A percentile compares a stretch with the other conserved stretches of the same genome.
Conservation (phyloP, 2,329 filamentous ascomycete genomes). For the Fusarium protoensiforme region DNA sequence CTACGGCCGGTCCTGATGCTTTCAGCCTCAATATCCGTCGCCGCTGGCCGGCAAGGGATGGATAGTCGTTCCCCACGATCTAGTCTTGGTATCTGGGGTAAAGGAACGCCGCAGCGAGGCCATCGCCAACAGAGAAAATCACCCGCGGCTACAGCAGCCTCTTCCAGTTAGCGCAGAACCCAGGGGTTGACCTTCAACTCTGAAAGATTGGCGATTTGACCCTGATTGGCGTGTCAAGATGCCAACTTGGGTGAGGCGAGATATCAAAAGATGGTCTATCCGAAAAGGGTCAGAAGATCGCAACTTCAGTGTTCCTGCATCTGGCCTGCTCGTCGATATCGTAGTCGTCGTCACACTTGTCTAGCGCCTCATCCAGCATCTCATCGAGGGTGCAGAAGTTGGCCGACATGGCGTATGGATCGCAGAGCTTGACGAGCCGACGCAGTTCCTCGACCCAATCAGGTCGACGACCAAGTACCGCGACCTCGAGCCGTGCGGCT, state of each 20-base stretch:
- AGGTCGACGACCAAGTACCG: constrained; percentile 17
- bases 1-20: background rate
- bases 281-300: constrained; percentile 22
- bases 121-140: background rate
- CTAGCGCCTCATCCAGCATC: constrained; percentile 27
- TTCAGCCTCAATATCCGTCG: background rate
- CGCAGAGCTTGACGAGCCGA: constrained; percentile 5
- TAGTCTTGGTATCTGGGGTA: background rate
- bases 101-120: background rate
- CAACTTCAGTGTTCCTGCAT: constrained; percentile 21
- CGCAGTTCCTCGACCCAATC: constrained; percentile 28
- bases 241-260: background rate
- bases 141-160: background rate
- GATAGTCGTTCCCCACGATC: background rate
- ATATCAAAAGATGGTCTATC: background rate
- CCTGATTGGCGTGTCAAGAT: background rate
- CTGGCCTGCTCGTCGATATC: constrained; percentile 28
- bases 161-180: background rate
- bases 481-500: constrained; percentile 40
- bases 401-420: constrained; percentile 18
- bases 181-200: background rate
- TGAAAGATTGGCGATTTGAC: background rate
- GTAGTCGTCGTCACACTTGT: constrained; percentile 14
- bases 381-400: constrained; percentile 22
- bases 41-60: background rate